These are phyloP conservation scores for Aurantiochytrium sp. DNA, from an alignment of 108 stramenopile species.

Conservation along the genomic window DNA sequence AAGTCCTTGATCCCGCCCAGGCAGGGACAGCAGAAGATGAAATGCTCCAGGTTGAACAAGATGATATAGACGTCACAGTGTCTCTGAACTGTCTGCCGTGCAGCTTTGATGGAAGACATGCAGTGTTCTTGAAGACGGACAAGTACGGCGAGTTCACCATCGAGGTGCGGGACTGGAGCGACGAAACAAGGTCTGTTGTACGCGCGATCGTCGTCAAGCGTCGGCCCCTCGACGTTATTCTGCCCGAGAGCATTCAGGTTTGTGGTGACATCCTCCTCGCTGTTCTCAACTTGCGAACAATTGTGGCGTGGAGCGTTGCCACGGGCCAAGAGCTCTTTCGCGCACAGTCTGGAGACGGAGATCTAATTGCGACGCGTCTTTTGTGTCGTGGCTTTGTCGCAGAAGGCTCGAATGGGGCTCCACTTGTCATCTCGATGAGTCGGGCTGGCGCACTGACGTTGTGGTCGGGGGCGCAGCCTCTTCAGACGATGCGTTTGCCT, in stretches of 20 bases:
- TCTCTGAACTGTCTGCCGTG: not conserved
- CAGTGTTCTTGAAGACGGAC: not conserved
- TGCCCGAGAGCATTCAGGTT: not conserved
- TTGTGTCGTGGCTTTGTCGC: no score
- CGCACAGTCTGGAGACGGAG: not conserved
- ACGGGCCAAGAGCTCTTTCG: not conserved
- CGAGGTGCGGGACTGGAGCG: not conserved
- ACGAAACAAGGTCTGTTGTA: not conserved
- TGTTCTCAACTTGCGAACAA: not conserved
- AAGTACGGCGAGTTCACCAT: not conserved
- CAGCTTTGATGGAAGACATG: not conserved
- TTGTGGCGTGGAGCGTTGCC: not conserved
- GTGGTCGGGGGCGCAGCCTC: not conserved
- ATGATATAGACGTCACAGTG: not conserved
- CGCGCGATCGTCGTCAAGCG: not conserved
- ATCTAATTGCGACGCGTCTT: not conserved
- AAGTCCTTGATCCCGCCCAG: not conserved
- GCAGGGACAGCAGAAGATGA: not conserved
- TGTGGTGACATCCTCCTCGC: not conserved
- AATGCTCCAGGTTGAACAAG: not conserved
- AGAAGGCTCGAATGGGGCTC: no score
- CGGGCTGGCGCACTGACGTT: not conserved
- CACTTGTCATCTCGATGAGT: not conserved
- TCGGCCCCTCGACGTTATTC: not conserved
- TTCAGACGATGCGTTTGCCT: not conserved